Evolutionary conservation across 2,329 filamentous ascomycete species (phyloP), one percentile per base, ranked within the genome.

Genomic region (Aureobasidium sp.): DNA sequence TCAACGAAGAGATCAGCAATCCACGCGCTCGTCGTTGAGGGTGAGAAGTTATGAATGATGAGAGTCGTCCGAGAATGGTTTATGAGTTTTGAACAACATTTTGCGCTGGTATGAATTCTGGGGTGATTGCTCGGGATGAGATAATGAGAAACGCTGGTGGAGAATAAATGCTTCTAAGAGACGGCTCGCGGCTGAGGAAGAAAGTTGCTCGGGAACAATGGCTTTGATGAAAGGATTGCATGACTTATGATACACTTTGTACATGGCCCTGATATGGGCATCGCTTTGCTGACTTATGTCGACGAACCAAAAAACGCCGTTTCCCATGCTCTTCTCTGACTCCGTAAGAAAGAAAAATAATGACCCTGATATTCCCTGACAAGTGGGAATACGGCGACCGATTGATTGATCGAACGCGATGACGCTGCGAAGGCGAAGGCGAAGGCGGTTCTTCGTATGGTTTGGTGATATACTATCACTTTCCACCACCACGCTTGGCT

Each of bases 401-500:
- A 40, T 40, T 16, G 11, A 40, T 36, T 36, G 33, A 40, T 38
- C 23, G 58, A 18, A 25, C 23, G 31, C 18, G 33, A 16, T 31
- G 15, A 18, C 18, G 25, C 6, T 11, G 25, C n/a, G 25, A 16
- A 9, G 40, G 20, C 40, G 25, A 36, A 8, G 33, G 7, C 33
- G 33, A n/a, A n/a, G n/a, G n/a, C n/a, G n/a, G n/a, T n/a, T n/a
- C n/a, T n/a, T n/a, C n/a, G n/a, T n/a, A n/a, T n/a, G n/a, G n/a
- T n/a, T n/a, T n/a, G n/a, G n/a, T n/a, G n/a, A n/a, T n/a, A 27
- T 47, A 10, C 29, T 29, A 43, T 55, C 15, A 64, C 23, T 55
- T 64, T 5, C 38, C 45, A 66, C 45, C 64, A 54, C 64, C 66
- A 29, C 64, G 64, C 78, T 97, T 98, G 77, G 93, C 90, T 79